phyloP scores from a whole-genome alignment of 805 yeast genomes.

The Metschnikowia lochheadii region DNA sequence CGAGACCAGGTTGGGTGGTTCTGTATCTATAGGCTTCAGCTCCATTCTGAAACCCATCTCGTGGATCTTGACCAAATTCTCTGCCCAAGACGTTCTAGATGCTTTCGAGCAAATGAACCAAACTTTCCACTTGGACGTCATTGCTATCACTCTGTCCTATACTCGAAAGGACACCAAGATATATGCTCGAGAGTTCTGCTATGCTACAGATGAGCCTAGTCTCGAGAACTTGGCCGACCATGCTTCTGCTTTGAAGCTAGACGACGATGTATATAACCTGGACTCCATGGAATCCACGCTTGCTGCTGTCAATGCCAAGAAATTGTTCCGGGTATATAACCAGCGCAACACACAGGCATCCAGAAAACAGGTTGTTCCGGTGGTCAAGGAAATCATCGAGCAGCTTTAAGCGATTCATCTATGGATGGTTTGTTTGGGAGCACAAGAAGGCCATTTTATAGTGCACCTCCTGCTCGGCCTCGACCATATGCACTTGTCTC shows the following conservation, averaged over 20 bases:
- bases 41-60: slow-evolving; percentile 62
- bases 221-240: slow-evolving; percentile 20
- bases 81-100: slow-evolving; percentile 20
- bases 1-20: slow-evolving; percentile 23
- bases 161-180: slow-evolving; percentile 28
- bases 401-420: neutral
- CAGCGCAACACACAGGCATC: slow-evolving; percentile 56
- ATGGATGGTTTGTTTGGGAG: slow-evolving; percentile 2
- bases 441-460: slow-evolving; percentile 26
- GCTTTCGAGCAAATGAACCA: slow-evolving; percentile 21
- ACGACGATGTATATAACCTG: slow-evolving; percentile 22
- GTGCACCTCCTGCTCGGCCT: slow-evolving; percentile 8
- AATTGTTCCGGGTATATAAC: slow-evolving; percentile 35
- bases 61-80: slow-evolving; percentile 42
- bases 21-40: slow-evolving; percentile 61
- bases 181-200: slow-evolving; percentile 35
- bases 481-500: slow-evolving; percentile 7
- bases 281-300: slow-evolving; percentile 15
- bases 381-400: slow-evolving; percentile 32
- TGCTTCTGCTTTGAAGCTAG: slow-evolving; percentile 24
- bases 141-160: slow-evolving; percentile 38
- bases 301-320: slow-evolving; percentile 9
- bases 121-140: slow-evolving; percentile 24
- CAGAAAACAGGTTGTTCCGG: slow-evolving; percentile 85
- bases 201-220: slow-evolving; percentile 16